Conservation (phyloP, 2,329 filamentous ascomycete species). For the Talaromyces marneffei region DNA sequence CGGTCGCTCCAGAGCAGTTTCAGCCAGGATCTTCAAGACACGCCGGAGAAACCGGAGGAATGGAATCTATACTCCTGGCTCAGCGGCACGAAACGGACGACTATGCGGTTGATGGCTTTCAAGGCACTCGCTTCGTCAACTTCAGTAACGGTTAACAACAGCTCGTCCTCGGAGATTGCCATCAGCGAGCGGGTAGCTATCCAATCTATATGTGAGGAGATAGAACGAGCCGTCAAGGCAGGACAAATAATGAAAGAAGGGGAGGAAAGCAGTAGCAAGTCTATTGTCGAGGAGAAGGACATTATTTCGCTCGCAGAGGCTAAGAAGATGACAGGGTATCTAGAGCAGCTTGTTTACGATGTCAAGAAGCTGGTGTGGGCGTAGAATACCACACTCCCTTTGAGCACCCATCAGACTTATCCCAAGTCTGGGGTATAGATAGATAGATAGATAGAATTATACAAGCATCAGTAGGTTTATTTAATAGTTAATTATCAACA, state of each 20-base stretch:
- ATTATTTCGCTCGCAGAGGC: slow-evolving; percentile 83
- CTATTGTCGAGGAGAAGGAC: slow-evolving; percentile 53
- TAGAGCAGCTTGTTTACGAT: slow-evolving; percentile 83
- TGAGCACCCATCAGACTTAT: neutral
- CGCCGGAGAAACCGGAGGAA: slow-evolving; percentile 26
- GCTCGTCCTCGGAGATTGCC: slow-evolving; percentile 15
- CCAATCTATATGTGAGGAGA: slow-evolving; percentile 66
- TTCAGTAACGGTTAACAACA: slow-evolving; percentile 21
- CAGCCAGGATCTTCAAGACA: slow-evolving; percentile 38
- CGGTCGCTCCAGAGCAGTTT: slow-evolving; percentile 61
- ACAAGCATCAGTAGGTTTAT: neutral
- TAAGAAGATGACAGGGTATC: slow-evolving; percentile 73
- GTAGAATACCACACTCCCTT: slow-evolving; percentile 22
- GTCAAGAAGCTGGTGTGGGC: slow-evolving; percentile 93
- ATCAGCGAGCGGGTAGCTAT: slow-evolving; percentile 50
- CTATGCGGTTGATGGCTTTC: slow-evolving; percentile 37
- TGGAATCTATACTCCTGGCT: slow-evolving; percentile 42
- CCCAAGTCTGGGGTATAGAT: no score
- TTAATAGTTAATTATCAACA: neutral
- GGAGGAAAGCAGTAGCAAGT: slow-evolving; percentile 24
- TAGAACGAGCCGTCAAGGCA: slow-evolving; percentile 60
- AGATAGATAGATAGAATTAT: neutral
- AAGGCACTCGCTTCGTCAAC: slow-evolving; percentile 38
- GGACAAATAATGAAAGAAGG: slow-evolving; percentile 28
- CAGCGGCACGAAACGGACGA: slow-evolving; percentile 23